phyloP scores from a whole-genome alignment of 2,329 filamentous ascomycete species.

The Bisporella sp. region DNA sequence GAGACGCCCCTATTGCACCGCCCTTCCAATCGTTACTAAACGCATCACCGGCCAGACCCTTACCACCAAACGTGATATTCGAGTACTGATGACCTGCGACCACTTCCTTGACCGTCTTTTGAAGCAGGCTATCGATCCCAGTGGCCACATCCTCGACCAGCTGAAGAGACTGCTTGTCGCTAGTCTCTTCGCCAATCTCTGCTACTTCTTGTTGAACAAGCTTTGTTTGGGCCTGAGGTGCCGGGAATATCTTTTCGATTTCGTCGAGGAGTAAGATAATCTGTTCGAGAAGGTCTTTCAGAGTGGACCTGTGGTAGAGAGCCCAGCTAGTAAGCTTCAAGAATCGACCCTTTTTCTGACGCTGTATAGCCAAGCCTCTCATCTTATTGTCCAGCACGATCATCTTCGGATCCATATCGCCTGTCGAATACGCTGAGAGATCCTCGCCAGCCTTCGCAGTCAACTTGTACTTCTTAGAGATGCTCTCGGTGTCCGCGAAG shows the following conservation, averaged over 20 bases:
- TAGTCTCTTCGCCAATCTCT: slow-evolving; percentile 5
- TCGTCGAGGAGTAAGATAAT: slow-evolving; percentile 9
- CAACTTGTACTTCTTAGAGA: slow-evolving; percentile 13
- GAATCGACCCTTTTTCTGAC: slow-evolving; percentile 10
- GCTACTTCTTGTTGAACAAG: slow-evolving; percentile 10
- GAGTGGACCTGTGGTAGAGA: slow-evolving; percentile 12
- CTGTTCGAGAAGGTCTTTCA: slow-evolving; percentile 13
- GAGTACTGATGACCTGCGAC: slow-evolving; percentile 7
- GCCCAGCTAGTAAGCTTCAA: slow-evolving; percentile 12
- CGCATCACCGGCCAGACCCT: slow-evolving; percentile 5
- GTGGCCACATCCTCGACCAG: slow-evolving; percentile 7
- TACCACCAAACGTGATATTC: slow-evolving; percentile 6
- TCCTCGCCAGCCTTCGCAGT: slow-evolving; percentile 12
- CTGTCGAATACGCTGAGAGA: slow-evolving; percentile 9
- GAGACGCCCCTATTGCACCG: slow-evolving; percentile 7
- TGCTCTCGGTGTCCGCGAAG: slow-evolving; percentile 13
- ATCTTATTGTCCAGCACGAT: slow-evolving; percentile 12
- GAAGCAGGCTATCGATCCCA: slow-evolving; percentile 10
- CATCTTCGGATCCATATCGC: slow-evolving; percentile 10
- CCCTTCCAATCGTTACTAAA: slow-evolving; percentile 7
- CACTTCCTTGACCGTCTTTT: slow-evolving; percentile 6
- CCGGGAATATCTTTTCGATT: slow-evolving; percentile 12
- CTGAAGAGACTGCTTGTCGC: slow-evolving; percentile 11
- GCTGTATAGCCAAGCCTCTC: slow-evolving; percentile 8
- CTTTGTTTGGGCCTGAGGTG: slow-evolving; percentile 5